Evolutionary conservation across 202 grass and related monocot species (phyloP).

Genomic region (Musa balbisiana): DNA sequence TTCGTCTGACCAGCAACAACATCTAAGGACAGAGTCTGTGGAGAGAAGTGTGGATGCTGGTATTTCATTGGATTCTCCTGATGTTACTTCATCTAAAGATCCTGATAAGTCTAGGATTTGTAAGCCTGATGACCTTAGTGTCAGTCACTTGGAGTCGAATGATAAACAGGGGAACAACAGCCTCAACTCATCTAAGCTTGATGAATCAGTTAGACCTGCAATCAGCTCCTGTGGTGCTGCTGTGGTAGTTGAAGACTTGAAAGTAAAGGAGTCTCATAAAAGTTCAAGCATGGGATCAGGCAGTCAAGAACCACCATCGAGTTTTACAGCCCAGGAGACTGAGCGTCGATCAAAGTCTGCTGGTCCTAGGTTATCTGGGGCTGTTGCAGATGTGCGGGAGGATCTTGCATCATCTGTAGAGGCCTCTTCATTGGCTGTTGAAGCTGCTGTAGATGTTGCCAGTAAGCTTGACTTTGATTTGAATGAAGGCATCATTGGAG

Average conservation of each 20-base stretch:
- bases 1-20: slow-evolving; percentile 22
- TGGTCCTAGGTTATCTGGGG: not conserved
- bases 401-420: slow-evolving; percentile 33
- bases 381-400: slow-evolving; percentile 1
- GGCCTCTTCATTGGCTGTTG: not conserved
- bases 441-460: not conserved
- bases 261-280: slow-evolving; percentile 28
- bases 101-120: slow-evolving; percentile 1
- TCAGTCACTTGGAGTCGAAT: slow-evolving; percentile 13
- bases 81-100: not conserved
- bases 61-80: slow-evolving; percentile 8
- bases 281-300: slow-evolving; percentile 32
- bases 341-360: slow-evolving; percentile 24
- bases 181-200: slow-evolving; percentile 6
- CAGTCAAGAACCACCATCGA: slow-evolving; percentile 16
- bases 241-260: slow-evolving; percentile 21
- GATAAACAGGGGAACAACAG: slow-evolving; percentile 2
- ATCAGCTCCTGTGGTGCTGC: not conserved
- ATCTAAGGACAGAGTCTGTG: slow-evolving; percentile 10
- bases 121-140: slow-evolving; percentile 5
- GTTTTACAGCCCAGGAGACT: slow-evolving; percentile 19
- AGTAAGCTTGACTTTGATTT: slow-evolving; percentile 20
- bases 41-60: slow-evolving; percentile 26
- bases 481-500: slow-evolving; percentile 12
- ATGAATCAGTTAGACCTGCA: slow-evolving; percentile 17